These are phyloP conservation scores for Cydonia oblonga DNA, from an alignment of 331 rosid genomes.

Conservation along the genomic window DNA sequence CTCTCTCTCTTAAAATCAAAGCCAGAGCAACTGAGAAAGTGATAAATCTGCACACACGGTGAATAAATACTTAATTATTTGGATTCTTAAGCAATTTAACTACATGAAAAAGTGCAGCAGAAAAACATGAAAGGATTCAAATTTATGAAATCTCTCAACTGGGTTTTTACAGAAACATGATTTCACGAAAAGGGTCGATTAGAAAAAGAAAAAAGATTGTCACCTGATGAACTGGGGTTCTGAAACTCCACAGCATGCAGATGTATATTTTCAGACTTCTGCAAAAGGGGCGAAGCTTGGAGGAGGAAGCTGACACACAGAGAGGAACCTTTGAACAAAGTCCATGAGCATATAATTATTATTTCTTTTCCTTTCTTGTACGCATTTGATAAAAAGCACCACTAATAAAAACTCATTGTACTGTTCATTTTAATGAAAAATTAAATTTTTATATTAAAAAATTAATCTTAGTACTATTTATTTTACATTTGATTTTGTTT, in stretches of 20 bases:
- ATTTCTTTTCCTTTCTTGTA: background rate
- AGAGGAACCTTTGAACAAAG: background rate
- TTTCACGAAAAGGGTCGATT: slow-evolving; percentile 3
- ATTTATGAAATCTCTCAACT: background rate
- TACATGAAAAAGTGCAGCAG: background rate
- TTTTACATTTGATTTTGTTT: no score
- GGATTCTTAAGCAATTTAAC: background rate
- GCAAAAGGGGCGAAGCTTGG: slow-evolving; percentile 4
- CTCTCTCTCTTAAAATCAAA: background rate
- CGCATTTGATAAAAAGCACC: background rate
- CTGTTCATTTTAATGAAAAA: no score
- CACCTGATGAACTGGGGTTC: slow-evolving; percentile 21
- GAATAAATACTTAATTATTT: background rate
- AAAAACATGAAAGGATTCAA: background rate
- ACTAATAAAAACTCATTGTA: no score
- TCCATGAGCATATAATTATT: background rate
- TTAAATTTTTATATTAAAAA: no score
- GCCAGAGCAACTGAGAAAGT: slow-evolving; percentile 2
- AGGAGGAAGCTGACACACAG: background rate
- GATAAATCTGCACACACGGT: slow-evolving; percentile 11
- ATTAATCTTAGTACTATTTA: no score
- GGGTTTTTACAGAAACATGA: slow-evolving; percentile 18
- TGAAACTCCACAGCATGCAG: slow-evolving; percentile 17
- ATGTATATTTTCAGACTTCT: background rate
- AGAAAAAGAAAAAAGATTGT: background rate